Evolutionary conservation across 2,329 filamentous ascomycete species (phyloP).

Genomic region (Cercospora citrullina): DNA sequence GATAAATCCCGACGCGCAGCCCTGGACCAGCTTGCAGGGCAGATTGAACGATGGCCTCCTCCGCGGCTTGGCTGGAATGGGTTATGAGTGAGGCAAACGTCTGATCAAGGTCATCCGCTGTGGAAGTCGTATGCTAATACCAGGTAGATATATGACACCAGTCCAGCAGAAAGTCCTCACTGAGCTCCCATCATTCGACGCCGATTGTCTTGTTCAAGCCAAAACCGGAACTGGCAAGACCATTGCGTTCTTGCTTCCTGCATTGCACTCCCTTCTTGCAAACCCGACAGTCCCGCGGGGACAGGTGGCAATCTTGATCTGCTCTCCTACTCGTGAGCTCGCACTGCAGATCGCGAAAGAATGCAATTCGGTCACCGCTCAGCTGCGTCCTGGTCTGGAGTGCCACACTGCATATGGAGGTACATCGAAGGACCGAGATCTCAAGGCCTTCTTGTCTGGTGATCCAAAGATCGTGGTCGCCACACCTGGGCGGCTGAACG

Average conservation of each 20-base stretch:
- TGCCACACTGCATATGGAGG: conserved; percentile 66
- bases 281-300: conserved; percentile 65
- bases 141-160: conserved; percentile 50
- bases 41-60: conserved; percentile 29
- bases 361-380: conserved; percentile 79
- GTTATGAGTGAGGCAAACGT: conserved; percentile 27
- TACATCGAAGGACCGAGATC: conserved; percentile 77
- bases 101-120: conserved; percentile 16
- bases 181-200: conserved; percentile 51
- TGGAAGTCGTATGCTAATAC: conserved; percentile 41
- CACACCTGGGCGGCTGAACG: conserved; percentile 80
- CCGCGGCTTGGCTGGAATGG: conserved; percentile 25
- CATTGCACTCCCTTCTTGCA: conserved; percentile 79
- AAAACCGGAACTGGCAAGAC: conserved; percentile 95
- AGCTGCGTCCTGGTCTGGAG: conserved; percentile 78
- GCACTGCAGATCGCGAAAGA: conserved; percentile 67
- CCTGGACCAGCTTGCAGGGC: conserved; percentile 30
- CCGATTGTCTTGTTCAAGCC: conserved; percentile 62
- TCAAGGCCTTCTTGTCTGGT: conserved; percentile 65
- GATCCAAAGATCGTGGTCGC: conserved; percentile 86
- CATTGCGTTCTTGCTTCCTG: conserved; percentile 84
- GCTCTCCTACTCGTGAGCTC: conserved; percentile 73
- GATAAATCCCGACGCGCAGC: conserved; percentile 20
- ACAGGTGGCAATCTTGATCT: conserved; percentile 81
- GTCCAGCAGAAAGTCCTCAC: conserved; percentile 57